phyloP scores from a whole-genome alignment of 768 basidiomycete species.

The Tylopilus felleus region DNA sequence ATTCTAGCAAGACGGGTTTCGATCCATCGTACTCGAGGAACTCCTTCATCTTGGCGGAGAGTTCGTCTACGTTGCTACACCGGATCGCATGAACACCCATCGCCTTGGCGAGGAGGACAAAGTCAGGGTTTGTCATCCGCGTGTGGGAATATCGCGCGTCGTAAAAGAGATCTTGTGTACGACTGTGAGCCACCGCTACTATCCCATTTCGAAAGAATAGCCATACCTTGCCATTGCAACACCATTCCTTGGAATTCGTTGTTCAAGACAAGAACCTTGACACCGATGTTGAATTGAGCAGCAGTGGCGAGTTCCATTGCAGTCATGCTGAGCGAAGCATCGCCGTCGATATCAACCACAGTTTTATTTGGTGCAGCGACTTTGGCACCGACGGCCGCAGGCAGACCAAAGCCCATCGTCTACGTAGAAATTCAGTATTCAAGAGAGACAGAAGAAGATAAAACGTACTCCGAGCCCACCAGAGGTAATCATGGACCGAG shows the following conservation, averaged over 20 bases:
- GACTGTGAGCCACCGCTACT: not conserved
- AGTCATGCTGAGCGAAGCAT: conserved; percentile 99
- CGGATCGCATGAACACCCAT: conserved; percentile 94
- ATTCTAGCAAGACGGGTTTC: conserved; percentile 90
- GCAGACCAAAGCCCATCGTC: conserved; percentile 99
- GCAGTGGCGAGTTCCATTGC: conserved; percentile 99
- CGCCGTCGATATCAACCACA: conserved; percentile 95
- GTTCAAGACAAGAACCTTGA: conserved; percentile 91
- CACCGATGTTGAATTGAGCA: conserved; percentile 85
- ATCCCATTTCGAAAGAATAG: not conserved
- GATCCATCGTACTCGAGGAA: conserved; percentile 91
- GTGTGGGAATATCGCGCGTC: conserved; percentile 97
- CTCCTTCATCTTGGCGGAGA: conserved; percentile 97
- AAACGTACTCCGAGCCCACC: conserved; percentile 87
- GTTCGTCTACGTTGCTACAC: conserved; percentile 63
- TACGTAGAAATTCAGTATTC: conserved; percentile 27
- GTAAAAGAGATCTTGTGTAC: conserved; percentile 81
- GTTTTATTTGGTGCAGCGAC: conserved; percentile 92
- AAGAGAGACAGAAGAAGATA: not conserved
- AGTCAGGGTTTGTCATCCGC: conserved; percentile 92
- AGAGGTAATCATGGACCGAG: conserved; percentile 85
- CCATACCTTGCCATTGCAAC: conserved; percentile 93
- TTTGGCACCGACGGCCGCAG: conserved; percentile 93
- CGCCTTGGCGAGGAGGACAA: conserved; percentile 80
- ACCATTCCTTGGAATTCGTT: conserved; percentile 99